Conservation (phyloP, 495 filamentous ascomycete genomes). For the Annulohypoxylon bovei region DNA sequence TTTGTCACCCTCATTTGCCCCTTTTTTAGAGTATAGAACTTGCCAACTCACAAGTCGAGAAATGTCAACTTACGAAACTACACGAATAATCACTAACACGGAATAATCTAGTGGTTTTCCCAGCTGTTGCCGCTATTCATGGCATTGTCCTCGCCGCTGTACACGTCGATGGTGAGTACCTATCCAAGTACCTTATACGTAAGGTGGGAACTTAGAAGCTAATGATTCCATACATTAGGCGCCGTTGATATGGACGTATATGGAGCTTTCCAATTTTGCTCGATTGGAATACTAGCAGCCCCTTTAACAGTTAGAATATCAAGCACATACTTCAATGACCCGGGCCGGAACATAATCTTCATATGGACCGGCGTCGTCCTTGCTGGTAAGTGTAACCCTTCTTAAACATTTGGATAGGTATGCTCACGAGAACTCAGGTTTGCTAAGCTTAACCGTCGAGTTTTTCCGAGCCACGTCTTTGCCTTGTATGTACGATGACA, state of each 20-base stretch:
- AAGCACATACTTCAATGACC: conserved; percentile 67
- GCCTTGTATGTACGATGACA: conserved; percentile 52
- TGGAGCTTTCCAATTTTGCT: conserved; percentile 70
- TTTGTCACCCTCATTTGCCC: neutral
- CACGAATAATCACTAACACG: conserved; percentile 11
- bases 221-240: conserved; percentile 46
- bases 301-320: conserved; percentile 66
- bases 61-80: neutral
- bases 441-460: conserved; percentile 66
- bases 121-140: conserved; percentile 68
- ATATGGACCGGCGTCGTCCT: conserved; percentile 67
- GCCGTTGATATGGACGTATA: conserved; percentile 73
- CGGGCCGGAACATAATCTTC: conserved; percentile 69
- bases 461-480: conserved; percentile 61
- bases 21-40: neutral
- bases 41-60: neutral
- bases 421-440: conserved; percentile 48
- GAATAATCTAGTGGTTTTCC: conserved; percentile 56
- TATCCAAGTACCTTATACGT: neutral
- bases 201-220: conserved; percentile 5
- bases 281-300: conserved; percentile 68
- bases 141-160: conserved; percentile 64
- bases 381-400: conserved; percentile 52
- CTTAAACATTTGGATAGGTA: neutral
- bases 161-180: conserved; percentile 60